These are phyloP conservation scores for Astragalus membranaceus DNA, from an alignment of 306 rosid species.

Conservation along the genomic window DNA sequence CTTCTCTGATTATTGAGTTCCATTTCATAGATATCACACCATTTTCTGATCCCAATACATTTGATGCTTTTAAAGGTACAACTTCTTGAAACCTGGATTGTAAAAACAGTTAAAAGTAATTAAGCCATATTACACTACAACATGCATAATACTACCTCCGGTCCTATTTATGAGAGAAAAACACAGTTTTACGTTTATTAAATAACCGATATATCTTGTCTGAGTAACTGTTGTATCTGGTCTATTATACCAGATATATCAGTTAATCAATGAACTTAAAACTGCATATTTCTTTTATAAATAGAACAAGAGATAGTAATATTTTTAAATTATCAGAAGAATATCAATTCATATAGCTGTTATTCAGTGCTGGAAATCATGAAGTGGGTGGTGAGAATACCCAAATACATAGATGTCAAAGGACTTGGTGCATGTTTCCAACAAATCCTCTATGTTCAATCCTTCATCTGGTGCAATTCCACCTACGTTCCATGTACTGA, in stretches of 20 bases:
- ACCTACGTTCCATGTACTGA: constrained; percentile 86
- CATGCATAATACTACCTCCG: too few relatives aligned
- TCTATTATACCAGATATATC: too few relatives aligned
- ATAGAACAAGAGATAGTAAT: neutral
- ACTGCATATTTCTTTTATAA: too few relatives aligned
- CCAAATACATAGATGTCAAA: constrained; percentile 79
- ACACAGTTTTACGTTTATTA: too few relatives aligned
- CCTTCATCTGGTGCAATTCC: constrained; percentile 68
- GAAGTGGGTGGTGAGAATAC: constrained; percentile 23
- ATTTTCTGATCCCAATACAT: constrained; percentile 63
- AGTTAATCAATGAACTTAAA: too few relatives aligned
- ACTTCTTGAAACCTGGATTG: constrained; percentile 69
- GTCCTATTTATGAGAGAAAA: too few relatives aligned
- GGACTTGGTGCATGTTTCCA: constrained; percentile 40
- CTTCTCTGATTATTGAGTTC: constrained; percentile 64
- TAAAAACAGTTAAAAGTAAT: neutral
- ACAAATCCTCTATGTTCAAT: constrained; percentile 52
- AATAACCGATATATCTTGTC: too few relatives aligned
- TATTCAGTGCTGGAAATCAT: neutral
- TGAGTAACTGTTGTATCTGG: too few relatives aligned
- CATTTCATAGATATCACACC: constrained; percentile 41
- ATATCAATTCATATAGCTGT: neutral
- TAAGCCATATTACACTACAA: neutral
- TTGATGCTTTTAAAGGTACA: constrained; percentile 72
- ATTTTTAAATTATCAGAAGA: neutral